Evolutionary conservation across 2,329 filamentous ascomycete genomes (phyloP), one percentile per base, ranked within the genome.

Genomic region (Akanthomyces dipterigenus): DNA sequence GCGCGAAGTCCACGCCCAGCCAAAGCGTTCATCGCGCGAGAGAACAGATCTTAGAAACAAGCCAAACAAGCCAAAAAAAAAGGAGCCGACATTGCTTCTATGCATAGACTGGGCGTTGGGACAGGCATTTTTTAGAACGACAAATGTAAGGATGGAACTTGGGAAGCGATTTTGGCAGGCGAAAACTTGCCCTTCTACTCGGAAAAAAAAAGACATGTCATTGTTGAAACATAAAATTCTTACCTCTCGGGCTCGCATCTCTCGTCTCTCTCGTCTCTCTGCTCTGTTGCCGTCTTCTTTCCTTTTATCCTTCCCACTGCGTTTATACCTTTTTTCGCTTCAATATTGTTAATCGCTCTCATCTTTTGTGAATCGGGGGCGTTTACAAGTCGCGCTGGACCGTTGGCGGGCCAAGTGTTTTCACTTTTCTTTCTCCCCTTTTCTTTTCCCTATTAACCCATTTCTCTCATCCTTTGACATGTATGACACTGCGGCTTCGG

Each of bases 71-170:
- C 31, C 8, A 38, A 11, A 38, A 24, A 62, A 36, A 51, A 45
- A 38, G 45, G 53, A 49, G 54, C 45, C 31, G 45, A 34, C 43
- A 24, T 62, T 50, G 42, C 51, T 63, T 55, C 49, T 59, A 51
- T 55, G 61, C 55, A 60, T 60, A 60, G 51, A 60, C n/a, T 55
- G 43, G 55, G 55, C 43, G 50, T 55, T 60, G 49, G 56, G 28
- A 62, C 31, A 55, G 50, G 28, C 51, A 60, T 22, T 51, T 43
- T 55, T 43, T 46, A 22, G 16, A 28, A 46, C 12, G 24, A 18
- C 42, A 60, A n/a, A 18, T 55, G 49, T 40, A 55, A 31, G 42
- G 34, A 46, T n/a, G 6, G 55, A 34, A 24, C 31, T 60, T 26
- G 20, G 38, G 49, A 40, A 53, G 48, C 46, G 40, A 58, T 26